Conservation (phyloP, 192 early-diverging fungal species). For the Coemansia sp. region DNA sequence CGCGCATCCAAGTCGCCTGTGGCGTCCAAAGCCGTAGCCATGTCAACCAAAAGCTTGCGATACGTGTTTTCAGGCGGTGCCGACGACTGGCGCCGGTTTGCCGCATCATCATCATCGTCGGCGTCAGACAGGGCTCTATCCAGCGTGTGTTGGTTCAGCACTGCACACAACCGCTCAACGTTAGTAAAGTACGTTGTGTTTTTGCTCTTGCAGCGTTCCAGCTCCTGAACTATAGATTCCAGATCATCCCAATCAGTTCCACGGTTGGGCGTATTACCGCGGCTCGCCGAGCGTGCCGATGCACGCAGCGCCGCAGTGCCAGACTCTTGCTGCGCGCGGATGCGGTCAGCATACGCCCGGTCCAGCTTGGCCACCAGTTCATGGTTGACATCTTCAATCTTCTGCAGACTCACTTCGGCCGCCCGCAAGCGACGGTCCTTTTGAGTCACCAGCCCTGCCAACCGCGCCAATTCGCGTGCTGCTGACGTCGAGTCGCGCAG, state of each 20-base stretch:
- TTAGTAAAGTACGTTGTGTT: conserved; percentile 34
- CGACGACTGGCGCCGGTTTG: not conserved
- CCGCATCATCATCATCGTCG: not conserved
- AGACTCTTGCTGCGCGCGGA: conserved; percentile 26
- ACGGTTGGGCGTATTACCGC: conserved; percentile 25
- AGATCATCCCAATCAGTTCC: conserved; percentile 50
- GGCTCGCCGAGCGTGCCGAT: conserved; percentile 17
- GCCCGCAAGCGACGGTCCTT: conserved; percentile 13
- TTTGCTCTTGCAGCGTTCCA: conserved; percentile 22
- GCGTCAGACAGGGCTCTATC: conserved; percentile 20
- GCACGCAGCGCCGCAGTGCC: conserved; percentile 19
- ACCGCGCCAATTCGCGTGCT: conserved; percentile 21
- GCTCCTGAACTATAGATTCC: conserved; percentile 35
- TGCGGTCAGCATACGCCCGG: conserved; percentile 25
- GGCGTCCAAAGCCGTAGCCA: conserved; percentile 32
- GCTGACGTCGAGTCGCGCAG: conserved; percentile 16
- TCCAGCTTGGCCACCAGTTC: conserved; percentile 33
- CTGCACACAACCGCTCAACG: conserved; percentile 29
- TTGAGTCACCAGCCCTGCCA: conserved; percentile 15
- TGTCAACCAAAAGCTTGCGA: conserved; percentile 37
- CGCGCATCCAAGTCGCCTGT: conserved; percentile 31
- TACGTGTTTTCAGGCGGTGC: conserved; percentile 22
- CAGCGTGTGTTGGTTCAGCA: conserved; percentile 38
- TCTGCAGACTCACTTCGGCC: conserved; percentile 15
- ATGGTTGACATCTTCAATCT: conserved; percentile 31